Evolutionary conservation across 331 rosid genomes (phyloP), one percentile per base, ranked within the genome.

Genomic region (Stylosanthes scabra): DNA sequence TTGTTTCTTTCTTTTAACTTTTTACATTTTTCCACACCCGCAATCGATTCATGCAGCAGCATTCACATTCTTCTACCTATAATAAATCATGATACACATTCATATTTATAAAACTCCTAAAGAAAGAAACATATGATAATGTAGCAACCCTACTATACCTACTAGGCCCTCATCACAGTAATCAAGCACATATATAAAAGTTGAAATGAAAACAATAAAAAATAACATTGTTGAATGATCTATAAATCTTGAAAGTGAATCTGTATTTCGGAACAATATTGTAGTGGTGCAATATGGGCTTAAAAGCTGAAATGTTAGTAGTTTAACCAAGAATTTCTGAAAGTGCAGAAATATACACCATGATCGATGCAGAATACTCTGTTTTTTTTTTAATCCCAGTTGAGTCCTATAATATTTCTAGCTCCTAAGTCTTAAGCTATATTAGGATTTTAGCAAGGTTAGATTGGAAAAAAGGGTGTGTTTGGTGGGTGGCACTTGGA

Each of bases 401-500:
- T 59, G 31, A 29, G 7, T 1, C 16, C 13, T 27, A 60, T 7
- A 16, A 16, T 55, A 55, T 42, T 16, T 20, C 42, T 34, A 6
- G 39, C 39, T 34, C 6, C 39, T 34, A 34, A 34, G 39, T 34
- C 39, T 45, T 12, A 34, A 34, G 39, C 39, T 34, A 42, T 42
- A 42, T 7, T 42, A 42, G 9, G 46, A 8, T 42, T 7, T 12
- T 44, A 59, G 34, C 47, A 8, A 46, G 52, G 14, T 40, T 41
- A 27, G 56, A 20, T 20, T 20, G 25, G 7, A 12, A 12, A 37
- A 28, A n/a, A 16, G 57, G 61, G 59, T 42, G 40, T 9, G 68
- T 67, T 75, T 73, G 78, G 76, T 82, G 76, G 80, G 68, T 74
- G 75, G 78, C 60, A 63, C 47, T 69, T 57, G 71, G 66, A 68